These are phyloP conservation scores for Microcyclosporella mali DNA, from an alignment of 2,329 filamentous ascomycete species.

Conservation along the genomic window DNA sequence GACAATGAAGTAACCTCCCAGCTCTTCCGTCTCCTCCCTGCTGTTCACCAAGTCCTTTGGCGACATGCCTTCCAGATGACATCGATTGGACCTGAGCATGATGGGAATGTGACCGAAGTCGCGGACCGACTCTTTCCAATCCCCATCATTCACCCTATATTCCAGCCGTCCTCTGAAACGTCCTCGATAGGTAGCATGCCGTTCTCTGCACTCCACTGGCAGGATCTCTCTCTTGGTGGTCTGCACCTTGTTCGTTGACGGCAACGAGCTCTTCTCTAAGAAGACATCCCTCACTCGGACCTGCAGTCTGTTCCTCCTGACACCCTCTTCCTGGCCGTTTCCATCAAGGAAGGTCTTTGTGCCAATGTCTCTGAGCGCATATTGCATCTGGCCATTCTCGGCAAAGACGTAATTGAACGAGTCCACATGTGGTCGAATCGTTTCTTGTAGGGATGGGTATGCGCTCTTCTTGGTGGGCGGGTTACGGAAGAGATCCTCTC, in stretches of 20 bases:
- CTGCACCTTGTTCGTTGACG: conserved; percentile 75
- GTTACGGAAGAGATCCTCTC: conserved; percentile 81
- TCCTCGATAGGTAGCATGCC: conserved; percentile 85
- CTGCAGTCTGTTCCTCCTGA: conserved; percentile 59
- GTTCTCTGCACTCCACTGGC: conserved; percentile 88
- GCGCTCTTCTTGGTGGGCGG: conserved; percentile 82
- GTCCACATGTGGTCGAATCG: conserved; percentile 87
- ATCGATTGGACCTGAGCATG: conserved; percentile 88
- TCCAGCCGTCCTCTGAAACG: conserved; percentile 77
- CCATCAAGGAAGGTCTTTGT: conserved; percentile 82
- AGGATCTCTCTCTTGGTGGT: conserved; percentile 74
- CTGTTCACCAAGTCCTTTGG: conserved; percentile 74
- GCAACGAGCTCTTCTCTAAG: conserved; percentile 74
- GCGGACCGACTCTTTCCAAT: conserved; percentile 72
- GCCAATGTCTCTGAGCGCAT: conserved; percentile 81
- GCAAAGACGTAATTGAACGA: conserved; percentile 91
- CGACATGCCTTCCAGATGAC: conserved; percentile 80
- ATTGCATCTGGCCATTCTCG: conserved; percentile 63
- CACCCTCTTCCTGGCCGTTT: conserved; percentile 45
- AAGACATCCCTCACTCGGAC: conserved; percentile 75
- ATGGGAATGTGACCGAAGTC: conserved; percentile 86
- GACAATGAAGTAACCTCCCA: conserved; percentile 94
- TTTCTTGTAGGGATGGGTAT: conserved; percentile 76
- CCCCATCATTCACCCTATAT: conserved; percentile 79
- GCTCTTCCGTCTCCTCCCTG: conserved; percentile 93